Base-by-base conservation (phyloP, 352 stramenopile genomes). In the Globisporangium canariense region DNA sequence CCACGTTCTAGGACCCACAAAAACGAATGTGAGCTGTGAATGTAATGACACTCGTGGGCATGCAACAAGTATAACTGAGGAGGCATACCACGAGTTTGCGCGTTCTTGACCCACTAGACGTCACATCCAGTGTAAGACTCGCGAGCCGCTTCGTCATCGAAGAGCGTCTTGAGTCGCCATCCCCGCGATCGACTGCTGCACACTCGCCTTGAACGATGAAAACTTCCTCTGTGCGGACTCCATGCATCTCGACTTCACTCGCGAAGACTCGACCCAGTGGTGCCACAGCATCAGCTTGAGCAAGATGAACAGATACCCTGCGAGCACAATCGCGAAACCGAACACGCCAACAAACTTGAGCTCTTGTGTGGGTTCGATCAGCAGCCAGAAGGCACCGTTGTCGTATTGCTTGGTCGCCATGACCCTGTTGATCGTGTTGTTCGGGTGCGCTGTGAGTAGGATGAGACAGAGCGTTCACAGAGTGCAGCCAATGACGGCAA, bases 331-430 rank as follows among this genome's bases (percentile, higher is more conserved):
- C 30, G 40, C 60, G 0, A 79, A 55, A 4, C 62, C 71, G 10
- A 36, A 43, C 0, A 76, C 10, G 4, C 63, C 70, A 8, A 78
- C 6, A 10, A 18, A 53, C 43, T 59, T 53, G 30, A 77, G 58
- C 40, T 40, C 38, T 1, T 50, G 22, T 14, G 72, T 55, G 18
- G 74, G 65, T 13, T 82, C 68, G 6, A 71, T 59, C 0, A 86
- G 14, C 9, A 76, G 36, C 70, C 75, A 86, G 54, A 79, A 83
- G 2, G 64, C 60, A 5, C 74, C 70, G 18, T 74, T 55, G 56
- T 81, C 73, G 14, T 74, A 68, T 2, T 67, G 43, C n/a, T 61
- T 30, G 0, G 77, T 83, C 6, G 50, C 16, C 65, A 74, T 81
- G 30, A 78, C 9, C 22, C 61, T 65, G 52, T 79, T 86, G 59